These are phyloP conservation scores for Ilyonectria robusta DNA, from an alignment of 2,329 filamentous ascomycete species.

Conservation along the genomic window DNA sequence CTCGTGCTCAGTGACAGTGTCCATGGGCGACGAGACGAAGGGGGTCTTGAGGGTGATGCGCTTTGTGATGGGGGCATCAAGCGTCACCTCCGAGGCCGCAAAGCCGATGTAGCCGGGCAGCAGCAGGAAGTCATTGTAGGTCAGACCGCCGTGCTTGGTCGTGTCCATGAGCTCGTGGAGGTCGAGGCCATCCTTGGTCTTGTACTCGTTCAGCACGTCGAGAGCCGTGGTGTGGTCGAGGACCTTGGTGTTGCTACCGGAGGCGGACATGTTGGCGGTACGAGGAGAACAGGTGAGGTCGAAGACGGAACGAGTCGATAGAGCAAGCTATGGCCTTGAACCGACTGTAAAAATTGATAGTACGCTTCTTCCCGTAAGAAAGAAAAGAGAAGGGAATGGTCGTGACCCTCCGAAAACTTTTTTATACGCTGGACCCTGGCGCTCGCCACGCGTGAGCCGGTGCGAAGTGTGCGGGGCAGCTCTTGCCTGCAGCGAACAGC, in stretches of 20 bases:
- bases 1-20: conserved; percentile 98
- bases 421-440: conserved; percentile 52
- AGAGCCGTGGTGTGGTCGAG: conserved; percentile 83
- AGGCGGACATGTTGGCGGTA: conserved; percentile 74
- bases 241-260: conserved; percentile 63
- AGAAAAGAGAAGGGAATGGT: conserved; percentile 58
- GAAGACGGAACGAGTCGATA: conserved; percentile 55
- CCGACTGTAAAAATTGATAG: conserved; percentile 57
- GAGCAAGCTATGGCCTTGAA: conserved; percentile 49
- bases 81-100: conserved; percentile 86
- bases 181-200: conserved; percentile 86
- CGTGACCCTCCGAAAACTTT: conserved; percentile 56
- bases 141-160: conserved; percentile 91
- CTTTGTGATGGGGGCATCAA: conserved; percentile 95
- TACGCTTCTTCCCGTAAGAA: conserved; percentile 69
- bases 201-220: conserved; percentile 86
- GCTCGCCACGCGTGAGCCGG: conserved; percentile 34
- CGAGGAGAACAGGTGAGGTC: conserved; percentile 57
- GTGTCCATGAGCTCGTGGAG: conserved; percentile 91
- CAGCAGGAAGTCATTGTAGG: conserved; percentile 98
- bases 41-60: conserved; percentile 96
- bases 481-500: conserved; percentile 19
- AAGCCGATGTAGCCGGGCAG: conserved; percentile 99
- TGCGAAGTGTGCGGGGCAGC: conserved; percentile 33
- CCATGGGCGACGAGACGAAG: conserved; percentile 98